Evolutionary conservation across 106 monocot species (phyloP), one percentile per base, ranked within the genome.

Genomic region (Triglochin maritima): DNA sequence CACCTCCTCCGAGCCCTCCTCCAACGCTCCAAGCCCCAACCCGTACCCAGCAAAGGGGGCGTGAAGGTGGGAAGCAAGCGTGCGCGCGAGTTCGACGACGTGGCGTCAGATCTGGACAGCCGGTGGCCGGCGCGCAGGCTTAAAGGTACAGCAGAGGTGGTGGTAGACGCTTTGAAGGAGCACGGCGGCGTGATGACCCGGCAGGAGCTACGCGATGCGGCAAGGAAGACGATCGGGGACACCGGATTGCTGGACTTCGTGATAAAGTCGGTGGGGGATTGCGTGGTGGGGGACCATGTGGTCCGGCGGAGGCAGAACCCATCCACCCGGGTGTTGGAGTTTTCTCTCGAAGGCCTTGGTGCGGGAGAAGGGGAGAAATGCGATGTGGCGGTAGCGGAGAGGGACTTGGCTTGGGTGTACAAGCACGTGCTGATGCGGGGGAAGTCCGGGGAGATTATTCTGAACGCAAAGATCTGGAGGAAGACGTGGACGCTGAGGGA

Each of bases 241-340:
- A 94, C 94, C 0, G 94, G 94, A 42, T 85, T 94, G 63, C 72
- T 94, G n/a, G 94, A 94, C 66, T 94, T 85, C 62, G 94, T 94
- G 13, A 72, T 94, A 60, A 94, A 94, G 70, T 94, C 87, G 44
- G 56, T 94, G 55, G 84, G 89, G 49, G 77, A 90, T 60, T 76
- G 76, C 55, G 44, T 78, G 48, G 81, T 94, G 13, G 80, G 65
- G 0, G 60, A 63, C 46, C 71, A 80, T 57, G 50, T 86, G 46
- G 79, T 98, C 44, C 83, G 86, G 53, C 81, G 96, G 42, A 60
- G 46, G 7, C 83, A 85, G 50, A 86, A 98, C 50, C 81, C 83
- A 6, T 11, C 45, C 50, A 91, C 77, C 16, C 77, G 86, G 4
- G 82, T 98, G 14, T 86, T 98, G 3, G 88, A 91, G 51, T 98